Percentiles rank a stretch among this genome's conserved stretches.
These are phyloP conservation scores for Malus hybrid DNA, from an alignment of 331 rosid genomes.

Conservation along the genomic window DNA sequence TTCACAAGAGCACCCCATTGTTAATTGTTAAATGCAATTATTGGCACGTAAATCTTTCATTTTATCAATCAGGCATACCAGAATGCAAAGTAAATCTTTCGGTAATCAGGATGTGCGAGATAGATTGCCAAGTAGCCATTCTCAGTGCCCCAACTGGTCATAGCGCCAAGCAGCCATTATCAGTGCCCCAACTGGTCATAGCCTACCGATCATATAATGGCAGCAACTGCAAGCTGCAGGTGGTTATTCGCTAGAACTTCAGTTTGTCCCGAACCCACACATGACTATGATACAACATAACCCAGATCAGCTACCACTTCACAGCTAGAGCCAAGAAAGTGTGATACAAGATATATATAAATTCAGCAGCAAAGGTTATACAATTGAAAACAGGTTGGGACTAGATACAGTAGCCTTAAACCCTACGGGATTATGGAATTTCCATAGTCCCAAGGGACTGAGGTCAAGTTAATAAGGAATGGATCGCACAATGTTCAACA, in stretches of 20 bases:
- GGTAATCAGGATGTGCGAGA: neutral
- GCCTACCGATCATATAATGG: conserved; percentile 35
- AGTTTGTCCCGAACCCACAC: conserved; percentile 19
- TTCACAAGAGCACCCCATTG: too few relatives aligned
- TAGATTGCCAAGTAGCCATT: neutral
- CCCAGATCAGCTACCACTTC: conserved; percentile 46
- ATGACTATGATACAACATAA: conserved; percentile 26
- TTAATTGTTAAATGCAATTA: too few relatives aligned
- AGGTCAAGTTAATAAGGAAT: neutral
- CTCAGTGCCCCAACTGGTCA: neutral
- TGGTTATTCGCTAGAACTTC: conserved; percentile 36
- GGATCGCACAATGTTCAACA: neutral
- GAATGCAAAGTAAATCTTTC: neutral
- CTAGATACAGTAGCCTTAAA: conserved; percentile 14
- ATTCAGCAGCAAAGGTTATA: conserved; percentile 38
- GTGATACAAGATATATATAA: conserved; percentile 52
- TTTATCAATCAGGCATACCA: neutral
- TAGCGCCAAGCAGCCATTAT: conserved; percentile 25
- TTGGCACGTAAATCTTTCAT: too few relatives aligned
- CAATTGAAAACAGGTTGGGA: conserved; percentile 12
- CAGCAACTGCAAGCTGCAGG: conserved; percentile 35
- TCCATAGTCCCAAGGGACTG: neutral
- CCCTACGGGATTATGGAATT: neutral
- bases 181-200: conserved; percentile 25
- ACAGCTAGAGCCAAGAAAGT: conserved; percentile 35